Base-by-base conservation (phyloP, 257 asterid species). In the Striga asiatica region DNA sequence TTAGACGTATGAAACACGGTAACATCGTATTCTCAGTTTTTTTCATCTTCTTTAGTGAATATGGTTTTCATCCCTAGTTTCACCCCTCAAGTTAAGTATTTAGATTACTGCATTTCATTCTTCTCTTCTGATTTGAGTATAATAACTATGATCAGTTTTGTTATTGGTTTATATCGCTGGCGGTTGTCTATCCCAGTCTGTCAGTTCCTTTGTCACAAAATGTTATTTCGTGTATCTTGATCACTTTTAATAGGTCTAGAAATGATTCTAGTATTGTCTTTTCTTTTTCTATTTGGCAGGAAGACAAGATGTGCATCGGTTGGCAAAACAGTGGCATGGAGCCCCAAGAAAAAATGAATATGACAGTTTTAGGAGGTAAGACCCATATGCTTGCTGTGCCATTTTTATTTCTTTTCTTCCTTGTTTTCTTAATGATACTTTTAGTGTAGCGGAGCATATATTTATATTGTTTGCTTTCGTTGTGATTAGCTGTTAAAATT, bases 301-400 rank as follows among this genome's bases (percentile, higher is more conserved):
- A 91, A 65, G 89, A 76, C 64, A 70, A 84, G 74, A 76, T 74
- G 81, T 91, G 98, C 65, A 75, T 91, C 59, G 98, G 98, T 60
- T 91, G 96, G 95, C 98, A 91, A 78, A 91, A 80, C 72, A 91
- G 96, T 62, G 87, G 89, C 31, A 37, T 59, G 50, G 81, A 74
- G 64, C 68, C 93, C 61, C 83, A 73, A 51, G 98, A 91, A 58
- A 83, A 73, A 72, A 72, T 42, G 76, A 91, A 91, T 62, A 70
- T 82, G 45, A 91, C 98, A 12, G 79, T 91, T 62, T 76, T 91
- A 58, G 98, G 98, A 82, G 98, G 98, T 91, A 69, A 32, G 72
- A 43, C 50, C 46, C n/a, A n/a, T n/a, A 27, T 58, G 47, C 54
- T 58, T 48, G 51, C 66, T 47, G 68, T 29, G 20, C 38, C 63